Percentiles rank a stretch among this genome's conserved stretches.
Evolutionary conservation across 2,329 filamentous ascomycete species (phyloP).

Genomic region (Hypoxylon sp.): DNA sequence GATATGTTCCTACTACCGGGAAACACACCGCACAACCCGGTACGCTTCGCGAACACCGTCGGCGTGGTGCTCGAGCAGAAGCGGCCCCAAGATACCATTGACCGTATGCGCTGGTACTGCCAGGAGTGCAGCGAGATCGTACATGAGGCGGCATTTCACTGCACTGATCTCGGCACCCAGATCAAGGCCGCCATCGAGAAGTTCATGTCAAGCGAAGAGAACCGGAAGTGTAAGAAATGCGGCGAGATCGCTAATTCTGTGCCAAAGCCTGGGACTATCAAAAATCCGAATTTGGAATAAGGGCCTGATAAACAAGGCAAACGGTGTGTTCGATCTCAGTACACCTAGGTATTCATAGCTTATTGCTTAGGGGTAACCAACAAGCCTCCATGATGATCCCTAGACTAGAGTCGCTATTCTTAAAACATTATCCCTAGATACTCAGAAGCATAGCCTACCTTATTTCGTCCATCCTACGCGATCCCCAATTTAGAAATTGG

Average conservation of each 20-base stretch:
- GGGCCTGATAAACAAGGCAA: not conserved
- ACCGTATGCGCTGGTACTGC: conserved; percentile 95
- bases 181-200: conserved; percentile 91
- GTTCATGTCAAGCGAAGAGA: conserved; percentile 76
- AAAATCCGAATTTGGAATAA: conserved; percentile 69
- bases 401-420: not conserved
- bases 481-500: not conserved
- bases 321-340: conserved; percentile 2
- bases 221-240: conserved; percentile 83
- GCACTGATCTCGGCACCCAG: conserved; percentile 91
- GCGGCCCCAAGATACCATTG: conserved; percentile 77
- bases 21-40: conserved; percentile 97
- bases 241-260: conserved; percentile 81
- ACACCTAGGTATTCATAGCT: not conserved
- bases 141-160: conserved; percentile 89
- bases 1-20: conserved; percentile 93
- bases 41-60: conserved; percentile 94
- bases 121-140: conserved; percentile 77
- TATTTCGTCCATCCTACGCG: conserved; percentile 1
- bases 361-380: not conserved
- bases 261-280: conserved; percentile 72
- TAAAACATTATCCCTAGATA: not conserved
- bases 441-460: not conserved
- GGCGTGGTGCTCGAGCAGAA: conserved; percentile 92
- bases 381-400: not conserved